Evolutionary conservation across 352 stramenopile genomes (phyloP), one percentile per base, ranked within the genome.

Genomic region (Phytopythium cucurbitacearum): DNA sequence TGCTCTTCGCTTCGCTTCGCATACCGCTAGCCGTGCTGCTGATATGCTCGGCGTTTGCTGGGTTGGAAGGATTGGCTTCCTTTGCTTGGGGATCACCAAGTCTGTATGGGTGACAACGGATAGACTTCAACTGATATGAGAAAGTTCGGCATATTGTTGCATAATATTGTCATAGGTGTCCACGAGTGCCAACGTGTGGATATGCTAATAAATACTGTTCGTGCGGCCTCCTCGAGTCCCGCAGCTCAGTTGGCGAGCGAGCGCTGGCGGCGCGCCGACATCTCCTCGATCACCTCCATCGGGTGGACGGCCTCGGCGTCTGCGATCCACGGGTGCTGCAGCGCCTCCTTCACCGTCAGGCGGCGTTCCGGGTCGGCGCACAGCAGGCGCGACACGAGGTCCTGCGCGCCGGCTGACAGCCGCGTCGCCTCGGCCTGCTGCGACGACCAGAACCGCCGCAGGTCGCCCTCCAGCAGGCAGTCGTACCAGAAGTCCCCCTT

Each of bases 401-500:
- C 76, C 11, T 77, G 82, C 0, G 80, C 86, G 8, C 85, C 63
- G 8, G 64, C 33, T 57, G 56, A 73, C 36, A 91, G 75, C n/a
- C 47, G 37, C 36, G 40, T 44, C 21, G 79, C 63, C 55, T 68
- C 55, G 13, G 75, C 53, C 1, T 70, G 65, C 51, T 91, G 77
- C 15, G 68, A 69, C 3, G 51, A 48, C 80, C 77, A 91, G 48
- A 91, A 91, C 21, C 65, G 53, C 34, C 75, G 49, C 57, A 87
- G 67, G 53, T 79, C 71, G 10, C 67, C 64, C 32, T 54, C 52
- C 44, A 85, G 49, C 32, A 91, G 61, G 50, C 64, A 73, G 57
- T 85, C 69, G 65, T 85, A 96, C 83, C 79, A 92, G 59, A 65
- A 87, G 51, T 97, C 86, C 40, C 73, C 85, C 21, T 62, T 62